Evolutionary conservation across 495 filamentous ascomycete genomes (phyloP), one percentile per base, ranked within the genome.

Genomic region (Aspergillus olivimuriae): DNA sequence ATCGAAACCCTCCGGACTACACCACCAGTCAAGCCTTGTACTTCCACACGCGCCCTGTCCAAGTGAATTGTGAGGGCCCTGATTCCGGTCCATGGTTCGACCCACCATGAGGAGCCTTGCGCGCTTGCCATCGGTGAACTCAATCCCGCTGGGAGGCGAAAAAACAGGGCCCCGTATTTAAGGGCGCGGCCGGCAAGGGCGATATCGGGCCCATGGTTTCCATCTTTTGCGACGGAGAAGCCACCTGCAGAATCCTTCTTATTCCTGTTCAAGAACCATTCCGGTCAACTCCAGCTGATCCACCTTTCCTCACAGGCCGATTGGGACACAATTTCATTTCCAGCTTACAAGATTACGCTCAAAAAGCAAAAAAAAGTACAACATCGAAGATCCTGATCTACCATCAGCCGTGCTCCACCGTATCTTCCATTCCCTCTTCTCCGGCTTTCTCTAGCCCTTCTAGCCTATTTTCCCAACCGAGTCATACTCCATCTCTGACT

Each of bases 151-250:
- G n/a, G n/a, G 24, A 38, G 43, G 18, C 28, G 35, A 22, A 41
- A 42, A 51, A 52, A 44, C 37, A 35, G 14, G 44, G 39, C 31
- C 20, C 18, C 43, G 24, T 49, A 26, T 26, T 34, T 41, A 36
- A 42, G 33, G 17, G 9, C 7, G 6, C 34, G 21, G 14, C 20
- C 41, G 26, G 26, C 33, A 38, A 33, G n/a, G 50, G 55, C 55
- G 50, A 57, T 53, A 57, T 53, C 50, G 49, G 46, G 39, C 32
- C 41, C 35, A 51, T 38, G 32, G 23, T 35, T n/a, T n/a, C n/a
- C n/a, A n/a, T n/a, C n/a, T n/a, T n/a, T n/a, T n/a, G n/a, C n/a
- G n/a, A n/a, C n/a, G n/a, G n/a, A n/a, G n/a, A n/a, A n/a, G n/a
- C n/a, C n/a, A n/a, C n/a, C n/a, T n/a, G n/a, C n/a, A 28, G 24